A percentile compares a stretch with the other conserved stretches of the same genome.
Evolutionary conservation across 202 grass and related monocot genomes (phyloP).

Genomic region (Digitaria exilis): DNA sequence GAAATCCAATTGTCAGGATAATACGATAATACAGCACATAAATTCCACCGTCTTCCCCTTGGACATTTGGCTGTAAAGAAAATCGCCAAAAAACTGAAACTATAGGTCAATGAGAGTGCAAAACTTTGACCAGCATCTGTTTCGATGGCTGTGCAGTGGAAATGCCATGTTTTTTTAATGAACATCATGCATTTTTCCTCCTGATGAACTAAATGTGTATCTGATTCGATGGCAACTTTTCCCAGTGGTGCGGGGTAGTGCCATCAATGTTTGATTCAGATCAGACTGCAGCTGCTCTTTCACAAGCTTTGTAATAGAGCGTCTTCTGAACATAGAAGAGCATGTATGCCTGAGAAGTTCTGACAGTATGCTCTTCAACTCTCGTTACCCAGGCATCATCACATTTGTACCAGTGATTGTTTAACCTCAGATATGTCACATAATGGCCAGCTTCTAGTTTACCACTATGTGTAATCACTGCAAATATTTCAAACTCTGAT

Average conservation of each 20-base stretch:
- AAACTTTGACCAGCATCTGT: constrained; percentile 32
- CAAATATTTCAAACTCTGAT: constrained; percentile 92
- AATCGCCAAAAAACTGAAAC: constrained; percentile 27
- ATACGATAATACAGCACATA: constrained; percentile 2
- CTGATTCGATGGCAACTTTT: neutral
- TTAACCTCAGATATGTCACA: constrained; percentile 80
- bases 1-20: constrained; percentile 9
- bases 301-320: constrained; percentile 85
- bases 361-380: constrained; percentile 76
- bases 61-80: constrained; percentile 44
- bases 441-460: constrained; percentile 93
- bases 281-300: constrained; percentile 50
- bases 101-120: constrained; percentile 36
- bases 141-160: neutral
- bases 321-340: constrained; percentile 96
- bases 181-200: neutral
- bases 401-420: constrained; percentile 93
- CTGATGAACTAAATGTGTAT: neutral
- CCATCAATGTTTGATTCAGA: constrained; percentile 9
- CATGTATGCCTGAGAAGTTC: constrained; percentile 86
- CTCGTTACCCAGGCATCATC: constrained; percentile 94
- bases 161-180: neutral
- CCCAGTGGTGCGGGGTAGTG: neutral
- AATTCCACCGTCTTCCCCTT: constrained; percentile 10
- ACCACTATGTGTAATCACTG: constrained; percentile 84